Conservation (phyloP, 129 eudicot genomes). For the Artemisia annua region DNA sequence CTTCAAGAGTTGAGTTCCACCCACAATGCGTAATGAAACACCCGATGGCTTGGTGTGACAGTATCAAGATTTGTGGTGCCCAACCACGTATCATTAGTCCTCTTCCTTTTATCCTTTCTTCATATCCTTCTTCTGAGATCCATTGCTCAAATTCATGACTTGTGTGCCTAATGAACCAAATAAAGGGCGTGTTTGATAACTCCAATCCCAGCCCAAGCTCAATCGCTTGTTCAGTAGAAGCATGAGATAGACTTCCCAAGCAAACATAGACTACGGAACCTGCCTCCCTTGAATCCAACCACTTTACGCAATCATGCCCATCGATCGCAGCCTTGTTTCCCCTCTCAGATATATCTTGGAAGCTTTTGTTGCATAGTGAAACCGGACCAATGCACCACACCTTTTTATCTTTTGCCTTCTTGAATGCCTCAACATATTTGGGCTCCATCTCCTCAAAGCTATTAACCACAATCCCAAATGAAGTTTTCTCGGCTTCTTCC, state of each 20-base stretch:
- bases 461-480: constrained; percentile 42
- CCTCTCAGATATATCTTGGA: constrained; percentile 37
- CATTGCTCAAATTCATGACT: constrained; percentile 37
- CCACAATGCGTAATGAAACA: constrained; percentile 64
- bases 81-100: constrained; percentile 51
- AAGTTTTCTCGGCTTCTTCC: constrained; percentile 10
- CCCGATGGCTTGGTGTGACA: constrained; percentile 47
- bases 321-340: constrained; percentile 40
- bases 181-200: constrained; percentile 39
- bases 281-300: constrained; percentile 39
- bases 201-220: constrained; percentile 55
- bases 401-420: constrained; percentile 32
- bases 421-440: constrained; percentile 33
- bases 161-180: constrained; percentile 30
- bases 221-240: constrained; percentile 28
- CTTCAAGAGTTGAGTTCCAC: constrained; percentile 63
- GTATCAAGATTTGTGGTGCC: constrained; percentile 57
- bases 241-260: constrained; percentile 44
- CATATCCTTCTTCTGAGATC: constrained; percentile 30
- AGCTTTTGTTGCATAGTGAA: constrained; percentile 42
- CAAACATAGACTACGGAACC: constrained; percentile 42
- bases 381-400: constrained; percentile 67
- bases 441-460: constrained; percentile 55
- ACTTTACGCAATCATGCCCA: constrained; percentile 28
- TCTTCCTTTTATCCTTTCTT: constrained; percentile 36